phyloP scores from a whole-genome alignment of 495 filamentous ascomycete species.

The Rhypophila decipiens region DNA sequence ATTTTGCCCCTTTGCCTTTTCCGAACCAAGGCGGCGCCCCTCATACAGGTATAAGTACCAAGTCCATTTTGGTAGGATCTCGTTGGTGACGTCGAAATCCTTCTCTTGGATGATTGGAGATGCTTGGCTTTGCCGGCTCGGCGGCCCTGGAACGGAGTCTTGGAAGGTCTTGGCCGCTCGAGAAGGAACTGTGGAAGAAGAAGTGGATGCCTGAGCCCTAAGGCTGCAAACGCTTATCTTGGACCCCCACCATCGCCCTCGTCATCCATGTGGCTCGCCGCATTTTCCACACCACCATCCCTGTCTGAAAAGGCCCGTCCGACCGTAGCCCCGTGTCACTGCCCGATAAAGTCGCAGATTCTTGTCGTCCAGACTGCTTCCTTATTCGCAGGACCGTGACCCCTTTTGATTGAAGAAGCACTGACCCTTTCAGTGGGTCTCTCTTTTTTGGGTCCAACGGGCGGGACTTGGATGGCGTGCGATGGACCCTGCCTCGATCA shows the following conservation, averaged over 20 bases:
- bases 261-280: constrained; percentile 24
- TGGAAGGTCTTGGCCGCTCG: background rate
- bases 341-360: constrained; percentile 23
- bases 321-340: constrained; percentile 17
- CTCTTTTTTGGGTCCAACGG: background rate
- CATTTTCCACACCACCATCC: constrained; percentile 14
- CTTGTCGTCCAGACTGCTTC: constrained; percentile 11
- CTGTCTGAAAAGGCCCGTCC: constrained; percentile 17
- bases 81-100: no score
- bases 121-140: no score
- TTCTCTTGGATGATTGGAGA: no score
- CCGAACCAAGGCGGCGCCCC: no score
- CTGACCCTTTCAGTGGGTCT: constrained; percentile 4
- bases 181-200: background rate
- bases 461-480: no score
- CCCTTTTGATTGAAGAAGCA: constrained; percentile 10
- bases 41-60: no score
- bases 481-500: no score
- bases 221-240: constrained; percentile 26
- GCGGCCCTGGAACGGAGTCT: constrained; percentile 7
- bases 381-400: background rate
- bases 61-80: no score
- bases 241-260: constrained; percentile 25
- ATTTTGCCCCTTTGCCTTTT: no score
- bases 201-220: constrained; percentile 3